These are phyloP conservation scores for Aspergillus floridensis DNA, from an alignment of 2,329 filamentous ascomycete genomes.

Conservation along the genomic window DNA sequence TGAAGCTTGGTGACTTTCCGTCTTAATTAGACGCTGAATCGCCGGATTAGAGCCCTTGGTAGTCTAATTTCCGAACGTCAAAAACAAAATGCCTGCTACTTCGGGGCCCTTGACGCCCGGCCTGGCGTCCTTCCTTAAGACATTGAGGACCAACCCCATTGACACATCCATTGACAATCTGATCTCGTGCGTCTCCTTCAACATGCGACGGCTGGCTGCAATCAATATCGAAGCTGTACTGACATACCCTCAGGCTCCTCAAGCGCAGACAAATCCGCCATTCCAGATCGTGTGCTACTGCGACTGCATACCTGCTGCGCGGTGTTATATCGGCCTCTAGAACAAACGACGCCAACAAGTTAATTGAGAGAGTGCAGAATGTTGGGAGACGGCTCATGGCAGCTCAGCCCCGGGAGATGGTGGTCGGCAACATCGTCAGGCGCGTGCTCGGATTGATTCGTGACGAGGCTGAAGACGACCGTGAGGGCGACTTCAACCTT, in stretches of 20 bases:
- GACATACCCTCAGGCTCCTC: conserved; percentile 61
- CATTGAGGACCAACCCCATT: conserved; percentile 70
- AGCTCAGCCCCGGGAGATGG: conserved; percentile 85
- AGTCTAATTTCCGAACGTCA: conserved; percentile 31
- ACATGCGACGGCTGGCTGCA: conserved; percentile 7
- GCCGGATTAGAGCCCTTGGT: not conserved
- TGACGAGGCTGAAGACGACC: conserved; percentile 81
- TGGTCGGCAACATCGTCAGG: conserved; percentile 90
- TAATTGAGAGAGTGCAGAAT: conserved; percentile 75
- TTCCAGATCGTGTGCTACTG: conserved; percentile 83
- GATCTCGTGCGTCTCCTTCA: conserved; percentile 63
- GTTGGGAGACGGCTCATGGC: conserved; percentile 75
- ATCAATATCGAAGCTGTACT: conserved; percentile 12
- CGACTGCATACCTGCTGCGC: conserved; percentile 83
- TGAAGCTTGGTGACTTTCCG: conserved; percentile 5
- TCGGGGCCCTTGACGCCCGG: conserved; percentile 64
- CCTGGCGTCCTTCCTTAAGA: conserved; percentile 74
- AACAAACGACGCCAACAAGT: conserved; percentile 71
- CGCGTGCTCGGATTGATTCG: conserved; percentile 86
- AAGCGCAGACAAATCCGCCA: conserved; percentile 88
- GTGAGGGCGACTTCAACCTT: conserved; percentile 60
- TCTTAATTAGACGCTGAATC: not conserved
- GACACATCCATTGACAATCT: conserved; percentile 82
- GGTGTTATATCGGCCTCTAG: conserved; percentile 80
- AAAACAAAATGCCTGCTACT: conserved; percentile 51